Evolutionary conservation across 2,329 filamentous ascomycete genomes (phyloP), one percentile per base, ranked within the genome.

Genomic region (Stagonosporopsis rhizophila): DNA sequence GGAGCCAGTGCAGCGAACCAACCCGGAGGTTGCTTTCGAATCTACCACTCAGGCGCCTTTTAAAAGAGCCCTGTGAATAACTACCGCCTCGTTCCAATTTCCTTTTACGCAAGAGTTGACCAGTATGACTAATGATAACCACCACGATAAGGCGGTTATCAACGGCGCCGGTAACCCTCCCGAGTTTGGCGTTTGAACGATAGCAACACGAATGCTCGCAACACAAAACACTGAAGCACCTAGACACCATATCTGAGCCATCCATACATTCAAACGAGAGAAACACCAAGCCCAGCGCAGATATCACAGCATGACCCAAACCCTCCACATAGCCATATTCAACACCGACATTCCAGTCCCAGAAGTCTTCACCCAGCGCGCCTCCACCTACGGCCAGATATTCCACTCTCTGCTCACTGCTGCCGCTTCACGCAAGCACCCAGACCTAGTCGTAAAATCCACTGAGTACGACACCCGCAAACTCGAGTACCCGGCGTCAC

Each of bases 391-490:
- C 38, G 70, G 70, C 30, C 52, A 61, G 6, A 70, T 75, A 45
- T 75, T 74, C 52, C 64, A 69, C 46, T 25, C 57, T 0, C 65
- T 73, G 0, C 59, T 74, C 4, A 52, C 55, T 9, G 46, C 61
- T 3, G 69, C 70, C 1, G 61, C 60, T 8, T 17, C 30, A 2
- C 61, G 64, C 6, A 57, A 2, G 2, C 39, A 47, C 17, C 58
- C 54, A 8, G 35, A 44, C 15, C 40, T 61, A 11, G 39, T 19
- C 2, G 59, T 78, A 39, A 40, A 66, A 20, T 75, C 74, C 0
- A 66, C 62, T 12, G 70, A 74, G 23, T 79, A 75, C 64, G 69
- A 80, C 48, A 70, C 75, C 8, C 63, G 73, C 9, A 64, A 59
- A 8, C 68, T 70, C 8, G 65, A 77, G 50, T 78, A 78, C 41